A percentile compares a stretch with the other conserved stretches of the same genome.
These are phyloP conservation scores for Rachicladosporium sp. DNA, from an alignment of 2,329 filamentous ascomycete genomes.

Conservation along the genomic window DNA sequence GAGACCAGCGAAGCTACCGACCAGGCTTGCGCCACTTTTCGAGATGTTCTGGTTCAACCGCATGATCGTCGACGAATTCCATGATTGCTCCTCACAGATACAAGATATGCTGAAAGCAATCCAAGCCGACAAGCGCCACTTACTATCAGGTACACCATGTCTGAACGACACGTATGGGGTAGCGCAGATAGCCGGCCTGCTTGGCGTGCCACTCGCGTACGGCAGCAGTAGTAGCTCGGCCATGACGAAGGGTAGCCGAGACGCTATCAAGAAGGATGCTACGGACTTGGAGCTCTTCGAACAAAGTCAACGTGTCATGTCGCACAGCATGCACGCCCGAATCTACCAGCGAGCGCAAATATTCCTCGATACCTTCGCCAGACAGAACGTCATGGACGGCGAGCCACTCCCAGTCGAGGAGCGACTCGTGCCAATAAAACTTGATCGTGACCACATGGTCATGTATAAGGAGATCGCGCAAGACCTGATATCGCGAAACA, in stretches of 20 bases:
- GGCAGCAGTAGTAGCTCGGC: conserved; percentile 37
- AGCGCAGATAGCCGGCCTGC: conserved; percentile 45
- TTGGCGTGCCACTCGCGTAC: conserved; percentile 43
- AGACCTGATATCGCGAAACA: conserved; percentile 39
- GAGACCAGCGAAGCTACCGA: no score
- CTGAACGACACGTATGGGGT: conserved; percentile 47
- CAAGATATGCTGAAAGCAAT: conserved; percentile 34
- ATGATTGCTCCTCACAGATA: conserved; percentile 38
- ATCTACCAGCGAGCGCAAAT: conserved; percentile 41
- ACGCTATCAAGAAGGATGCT: conserved; percentile 29
- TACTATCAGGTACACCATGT: conserved; percentile 51
- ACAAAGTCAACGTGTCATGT: conserved; percentile 37
- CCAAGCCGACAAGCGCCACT: conserved; percentile 43
- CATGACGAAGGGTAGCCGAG: conserved; percentile 35
- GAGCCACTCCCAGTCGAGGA: conserved; percentile 34
- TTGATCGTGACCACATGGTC: conserved; percentile 37
- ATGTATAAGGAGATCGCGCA: conserved; percentile 45
- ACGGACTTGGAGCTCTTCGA: conserved; percentile 45
- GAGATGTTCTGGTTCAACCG: conserved; percentile 51
- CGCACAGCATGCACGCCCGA: conserved; percentile 39
- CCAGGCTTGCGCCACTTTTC: conserved; percentile 24
- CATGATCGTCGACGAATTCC: conserved; percentile 53
- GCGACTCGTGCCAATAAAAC: conserved; percentile 30
- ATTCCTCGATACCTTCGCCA: conserved; percentile 43
- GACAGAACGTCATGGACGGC: conserved; percentile 28